Conservation (phyloP, 2,329 filamentous ascomycete species). For the Fusarium lateritium region DNA sequence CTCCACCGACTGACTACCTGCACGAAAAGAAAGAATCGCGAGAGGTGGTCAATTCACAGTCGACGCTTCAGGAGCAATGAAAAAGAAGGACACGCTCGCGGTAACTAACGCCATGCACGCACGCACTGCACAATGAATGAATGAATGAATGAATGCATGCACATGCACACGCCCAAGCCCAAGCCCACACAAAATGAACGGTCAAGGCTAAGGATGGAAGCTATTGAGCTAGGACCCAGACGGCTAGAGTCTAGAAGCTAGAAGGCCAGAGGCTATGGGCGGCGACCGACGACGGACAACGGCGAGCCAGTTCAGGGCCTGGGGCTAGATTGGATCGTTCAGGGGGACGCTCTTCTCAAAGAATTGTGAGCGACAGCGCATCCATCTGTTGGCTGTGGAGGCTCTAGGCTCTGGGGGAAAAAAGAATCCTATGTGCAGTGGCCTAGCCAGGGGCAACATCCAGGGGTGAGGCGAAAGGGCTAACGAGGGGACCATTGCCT, state of each 20-base stretch:
- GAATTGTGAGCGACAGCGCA: conserved; percentile 18
- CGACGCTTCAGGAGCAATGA: background rate
- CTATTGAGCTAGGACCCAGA: conserved; percentile 26
- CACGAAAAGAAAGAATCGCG: conserved; percentile 11
- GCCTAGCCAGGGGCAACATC: conserved; percentile 26
- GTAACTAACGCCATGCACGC: background rate
- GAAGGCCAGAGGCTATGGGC: conserved; percentile 1
- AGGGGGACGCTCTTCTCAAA: conserved; percentile 11
- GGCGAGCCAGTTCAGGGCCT: conserved; percentile 33
- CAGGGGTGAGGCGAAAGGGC: conserved; percentile 28
- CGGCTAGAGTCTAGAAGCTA: conserved; percentile 23
- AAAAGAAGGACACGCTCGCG: conserved; percentile 1
- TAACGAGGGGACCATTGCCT: conserved; percentile 47
- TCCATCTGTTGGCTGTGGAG: conserved; percentile 19
- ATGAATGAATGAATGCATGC: conserved; percentile 1
- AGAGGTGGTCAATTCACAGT: conserved; percentile 3
- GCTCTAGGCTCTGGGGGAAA: conserved; percentile 24
- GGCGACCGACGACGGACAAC: conserved; percentile 26
- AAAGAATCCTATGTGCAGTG: conserved; percentile 6
- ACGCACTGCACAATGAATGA: background rate
- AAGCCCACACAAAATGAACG: conserved; percentile 26
- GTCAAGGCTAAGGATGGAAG: conserved; percentile 19
- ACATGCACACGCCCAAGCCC: conserved; percentile 16
- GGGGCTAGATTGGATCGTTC: conserved; percentile 22
- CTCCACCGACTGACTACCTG: background rate